Base-by-base conservation (phyloP, 2,329 filamentous ascomycete genomes). In the Talaromyces sp. region DNA sequence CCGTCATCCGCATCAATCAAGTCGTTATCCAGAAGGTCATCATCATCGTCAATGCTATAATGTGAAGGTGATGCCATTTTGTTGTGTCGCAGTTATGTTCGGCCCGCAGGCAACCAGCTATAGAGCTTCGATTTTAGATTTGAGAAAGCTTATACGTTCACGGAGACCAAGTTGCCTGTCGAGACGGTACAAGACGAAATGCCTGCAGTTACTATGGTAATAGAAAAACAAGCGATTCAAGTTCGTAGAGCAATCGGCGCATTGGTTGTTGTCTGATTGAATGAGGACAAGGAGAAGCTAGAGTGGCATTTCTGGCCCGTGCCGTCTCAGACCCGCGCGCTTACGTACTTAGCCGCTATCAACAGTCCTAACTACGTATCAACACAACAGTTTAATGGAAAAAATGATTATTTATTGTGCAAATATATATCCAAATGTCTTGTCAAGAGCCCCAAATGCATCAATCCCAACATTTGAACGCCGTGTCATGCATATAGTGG, bases 1-100 rank as follows among this genome's bases (percentile, higher is more conserved):
- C 90, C 89, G 79, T 93, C 89, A 82, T 92, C 90, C 3, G 89
- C 89, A 72, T 93, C 90, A 78, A 93, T 91, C 72, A 93, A 79
- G 72, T 92, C 89, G 71, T 90, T 88, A 67, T 90, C 86, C 68
- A 89, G 79, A 67, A 86, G 82, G 65, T 87, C 85, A 69, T 85
- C 85, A 73, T 86, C 82, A 73, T 86, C 82, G 67, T 89, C 86
- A 67, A 80, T 82, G 73, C 88, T 88, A 73, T 88, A 40, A 54
- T 63, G 58, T 17, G 66, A 61, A 17, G 65, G 58, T 27, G 66
- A 61, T 22, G 65, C 60, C 64, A 66, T 68, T 15, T 19, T 66
- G 45, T 59, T 59, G 22, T 43, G 56, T 45, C 56, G 56, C 36
- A 43, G 19, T 38, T 27, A 22, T 27, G 56, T 40, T 59, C 15